Evolutionary conservation across 805 yeast species (phyloP), one percentile per base, ranked within the genome.

Genomic region (Millerozyma miso): DNA sequence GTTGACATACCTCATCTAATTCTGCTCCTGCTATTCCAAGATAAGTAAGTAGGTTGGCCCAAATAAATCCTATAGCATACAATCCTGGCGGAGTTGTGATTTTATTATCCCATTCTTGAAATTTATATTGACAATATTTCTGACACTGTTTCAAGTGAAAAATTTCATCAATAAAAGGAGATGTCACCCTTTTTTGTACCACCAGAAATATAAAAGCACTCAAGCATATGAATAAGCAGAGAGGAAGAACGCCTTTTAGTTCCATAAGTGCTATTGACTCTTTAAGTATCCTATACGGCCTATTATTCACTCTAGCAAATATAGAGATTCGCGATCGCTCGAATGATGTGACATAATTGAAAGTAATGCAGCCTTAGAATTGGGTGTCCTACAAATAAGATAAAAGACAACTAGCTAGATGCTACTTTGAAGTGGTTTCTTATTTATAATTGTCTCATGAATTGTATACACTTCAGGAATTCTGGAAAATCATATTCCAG

Each of bases 81-180:
- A 91, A 67, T 0, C 98, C 99, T 1, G 98, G 98, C 1, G 99
- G 99, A 0, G 99, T 93, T 1, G 99, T 91, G 58, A 93, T 88
- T 57, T 91, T 90, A 10, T 81, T 74, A 60, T 93, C 88, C 96
- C 96, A 89, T 1, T 66, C 54, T n/a, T 49, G 41, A 65, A 81
- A 88, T 40, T 79, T 67, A 10, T 83, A 84, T 1, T 59, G 51
- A 45, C 88, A 76, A 55, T 85, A 89, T 38, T 68, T 72, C 44
- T 78, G 72, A 4, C 95, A 81, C 69, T 93, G 98, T 5, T 81
- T 79, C 17, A 87, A 71, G 58, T 93, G 99, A 63, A 91, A 91
- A 10, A 77, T 71, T 61, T 93, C 99, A 65, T 93, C 96, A 56
- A 79, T 74, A 52, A 66, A 70, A 2, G 69, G 66, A n/a, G 50